These are phyloP conservation scores for maize (Zea mays) DNA, from an alignment of 176 grass and related monocot species.

Conservation along the genomic window DNA sequence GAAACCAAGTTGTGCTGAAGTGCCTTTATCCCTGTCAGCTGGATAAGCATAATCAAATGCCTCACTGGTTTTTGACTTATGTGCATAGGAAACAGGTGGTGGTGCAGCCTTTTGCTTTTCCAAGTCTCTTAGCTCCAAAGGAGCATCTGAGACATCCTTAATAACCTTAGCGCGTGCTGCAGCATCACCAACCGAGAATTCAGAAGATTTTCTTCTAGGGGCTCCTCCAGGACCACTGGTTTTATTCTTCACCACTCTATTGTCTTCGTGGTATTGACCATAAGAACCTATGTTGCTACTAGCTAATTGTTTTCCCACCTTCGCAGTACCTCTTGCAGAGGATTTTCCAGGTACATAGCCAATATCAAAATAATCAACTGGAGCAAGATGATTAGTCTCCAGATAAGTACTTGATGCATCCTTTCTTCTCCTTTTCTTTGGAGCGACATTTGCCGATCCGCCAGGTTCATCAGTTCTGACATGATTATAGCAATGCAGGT, in stretches of 20 bases:
- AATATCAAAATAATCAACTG: conserved; percentile 45
- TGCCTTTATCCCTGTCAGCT: conserved; percentile 57
- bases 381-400: conserved; percentile 50
- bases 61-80: conserved; percentile 51
- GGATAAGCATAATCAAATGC: conserved; percentile 57
- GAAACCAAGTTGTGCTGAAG: conserved; percentile 63
- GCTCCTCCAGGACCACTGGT: conserved; percentile 32
- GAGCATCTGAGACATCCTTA: conserved; percentile 57
- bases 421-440: conserved; percentile 94
- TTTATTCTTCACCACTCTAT: conserved; percentile 57
- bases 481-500: conserved; percentile 25
- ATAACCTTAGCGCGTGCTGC: conserved; percentile 43
- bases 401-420: conserved; percentile 49
- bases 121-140: conserved; percentile 62
- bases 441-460: conserved; percentile 45
- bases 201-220: conserved; percentile 57
- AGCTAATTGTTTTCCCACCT: conserved; percentile 44
- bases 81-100: conserved; percentile 37
- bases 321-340: conserved; percentile 43
- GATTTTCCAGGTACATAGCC: conserved; percentile 50
- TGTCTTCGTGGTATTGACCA: conserved; percentile 47
- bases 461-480: conserved; percentile 42
- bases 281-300: conserved; percentile 39
- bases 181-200: conserved; percentile 45
- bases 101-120: conserved; percentile 57